Evolutionary conservation across 768 basidiomycete species (phyloP), one percentile per base, ranked within the genome.

Genomic region (Macrolepiota dolichaula): DNA sequence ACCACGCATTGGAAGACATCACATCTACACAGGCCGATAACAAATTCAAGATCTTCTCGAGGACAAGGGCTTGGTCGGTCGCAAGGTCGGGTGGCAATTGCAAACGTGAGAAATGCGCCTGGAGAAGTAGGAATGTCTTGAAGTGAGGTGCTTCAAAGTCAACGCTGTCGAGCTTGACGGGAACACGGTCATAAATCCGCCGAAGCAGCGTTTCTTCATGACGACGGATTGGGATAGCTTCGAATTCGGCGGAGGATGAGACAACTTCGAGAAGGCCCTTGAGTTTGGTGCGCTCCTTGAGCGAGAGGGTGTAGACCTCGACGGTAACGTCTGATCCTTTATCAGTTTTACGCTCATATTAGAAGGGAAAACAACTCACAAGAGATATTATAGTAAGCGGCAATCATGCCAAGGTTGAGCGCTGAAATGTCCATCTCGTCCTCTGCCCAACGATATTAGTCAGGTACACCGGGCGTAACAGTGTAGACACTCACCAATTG

Each of bases 401-500:
- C 97, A 67, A 99, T 98, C 95, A 98, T 97, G 60, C 97, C 97
- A 38, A 98, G 79, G 74, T 98, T 99, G 67, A 98, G 85, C 1
- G 95, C 87, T 2, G 87, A 85, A 0, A 92, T 84, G 64, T 96
- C 94, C 89, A 96, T 94, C 71, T 97, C 95, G 63, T 96, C 94
- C 79, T 93, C 91, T 88, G 62, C 10, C 63, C 0, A 62, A 38
- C 9, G 51, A 15, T 29, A 9, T 63, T 63, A 51, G 44, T 24
- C 6, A 57, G 46, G 59, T 12, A 4, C 9, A 10, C 22, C 2
- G 24, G 5, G 37, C 47, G 4, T 4, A 13, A 19, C 37, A 29
- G 19, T 27, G 22, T n/a, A 4, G 22, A 40, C 4, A 71, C 80
- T 58, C 62, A 89, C 88, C 94, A 50, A 99, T 91, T 9, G 90